phyloP scores from a whole-genome alignment of 2,329 filamentous ascomycete species.

The Sclerotinia borealis region DNA sequence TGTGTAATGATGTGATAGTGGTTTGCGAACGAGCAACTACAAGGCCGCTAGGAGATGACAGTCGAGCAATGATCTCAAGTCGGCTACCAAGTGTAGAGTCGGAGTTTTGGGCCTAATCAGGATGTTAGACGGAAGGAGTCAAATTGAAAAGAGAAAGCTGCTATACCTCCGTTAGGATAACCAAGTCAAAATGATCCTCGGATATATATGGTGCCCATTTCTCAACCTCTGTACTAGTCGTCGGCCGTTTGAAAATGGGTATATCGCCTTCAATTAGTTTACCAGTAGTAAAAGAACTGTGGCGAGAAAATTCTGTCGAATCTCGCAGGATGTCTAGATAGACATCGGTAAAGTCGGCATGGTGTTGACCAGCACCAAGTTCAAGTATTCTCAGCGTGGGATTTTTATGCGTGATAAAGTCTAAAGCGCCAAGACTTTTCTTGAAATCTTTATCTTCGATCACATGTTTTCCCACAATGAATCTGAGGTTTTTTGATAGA shows the following conservation, averaged over 20 bases:
- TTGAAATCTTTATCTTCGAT: background rate
- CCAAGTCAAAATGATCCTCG: background rate
- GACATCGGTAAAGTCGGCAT: background rate
- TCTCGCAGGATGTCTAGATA: background rate
- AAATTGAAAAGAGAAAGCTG: background rate
- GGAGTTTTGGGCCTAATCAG: background rate
- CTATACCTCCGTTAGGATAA: background rate
- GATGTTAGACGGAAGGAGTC: background rate
- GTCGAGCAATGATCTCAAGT: too few relatives aligned
- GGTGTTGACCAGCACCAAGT: slow-evolving; percentile 15
- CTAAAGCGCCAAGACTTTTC: background rate
- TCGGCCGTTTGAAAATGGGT: background rate
- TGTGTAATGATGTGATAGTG: too few relatives aligned
- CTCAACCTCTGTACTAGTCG: background rate
- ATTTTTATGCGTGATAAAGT: slow-evolving; percentile 18
- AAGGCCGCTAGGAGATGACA: too few relatives aligned
- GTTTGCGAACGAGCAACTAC: too few relatives aligned
- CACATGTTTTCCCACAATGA: background rate
- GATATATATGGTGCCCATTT: background rate
- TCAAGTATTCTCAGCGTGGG: slow-evolving; percentile 21
- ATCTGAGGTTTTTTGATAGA: background rate
- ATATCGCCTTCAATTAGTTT: background rate
- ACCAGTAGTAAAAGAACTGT: background rate
- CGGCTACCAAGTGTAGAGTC: too few relatives aligned
- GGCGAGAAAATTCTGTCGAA: background rate